Evolutionary conservation across 441 rosid species (phyloP).

Genomic region (Dalechampia spathulata): DNA sequence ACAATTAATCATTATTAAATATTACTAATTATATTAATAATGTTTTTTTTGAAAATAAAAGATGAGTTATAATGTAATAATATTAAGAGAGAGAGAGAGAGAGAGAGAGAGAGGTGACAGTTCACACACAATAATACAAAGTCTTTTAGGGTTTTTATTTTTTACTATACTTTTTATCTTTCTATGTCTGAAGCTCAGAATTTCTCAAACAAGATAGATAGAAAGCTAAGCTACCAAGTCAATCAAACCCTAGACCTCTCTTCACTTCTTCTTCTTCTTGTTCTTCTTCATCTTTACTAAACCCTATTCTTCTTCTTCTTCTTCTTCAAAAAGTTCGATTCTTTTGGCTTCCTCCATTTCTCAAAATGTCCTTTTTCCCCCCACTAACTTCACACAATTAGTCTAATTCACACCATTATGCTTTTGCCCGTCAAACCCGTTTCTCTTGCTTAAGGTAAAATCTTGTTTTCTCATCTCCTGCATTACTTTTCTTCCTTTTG

Average conservation of each 20-base stretch:
- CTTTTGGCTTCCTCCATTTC: conserved; percentile 23
- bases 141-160: conserved; percentile 63
- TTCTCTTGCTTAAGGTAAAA: conserved; percentile 43
- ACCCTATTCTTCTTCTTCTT: conserved; percentile 22
- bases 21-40: no score
- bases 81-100: no score
- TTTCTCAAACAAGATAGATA: conserved; percentile 31
- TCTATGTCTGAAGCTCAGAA: conserved; percentile 16
- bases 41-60: no score
- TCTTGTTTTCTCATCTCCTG: conserved; percentile 16
- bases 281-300: conserved; percentile 7
- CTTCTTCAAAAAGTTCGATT: conserved; percentile 18
- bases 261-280: conserved; percentile 19
- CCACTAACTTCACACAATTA: conserved; percentile 16
- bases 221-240: conserved; percentile 28
- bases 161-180: conserved; percentile 38
- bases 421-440: conserved; percentile 39
- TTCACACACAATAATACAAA: conserved; percentile 31
- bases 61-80: no score
- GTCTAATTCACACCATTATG: conserved; percentile 48
- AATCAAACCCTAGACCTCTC: conserved; percentile 26
- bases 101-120: conserved; percentile 16
- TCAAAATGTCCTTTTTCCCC: conserved; percentile 19
- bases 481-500: conserved; percentile 22
- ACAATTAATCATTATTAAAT: no score